Evolutionary conservation across 2,329 filamentous ascomycete species (phyloP), one percentile per base, ranked within the genome.

Genomic region (Bimuria novae-zelandiae): DNA sequence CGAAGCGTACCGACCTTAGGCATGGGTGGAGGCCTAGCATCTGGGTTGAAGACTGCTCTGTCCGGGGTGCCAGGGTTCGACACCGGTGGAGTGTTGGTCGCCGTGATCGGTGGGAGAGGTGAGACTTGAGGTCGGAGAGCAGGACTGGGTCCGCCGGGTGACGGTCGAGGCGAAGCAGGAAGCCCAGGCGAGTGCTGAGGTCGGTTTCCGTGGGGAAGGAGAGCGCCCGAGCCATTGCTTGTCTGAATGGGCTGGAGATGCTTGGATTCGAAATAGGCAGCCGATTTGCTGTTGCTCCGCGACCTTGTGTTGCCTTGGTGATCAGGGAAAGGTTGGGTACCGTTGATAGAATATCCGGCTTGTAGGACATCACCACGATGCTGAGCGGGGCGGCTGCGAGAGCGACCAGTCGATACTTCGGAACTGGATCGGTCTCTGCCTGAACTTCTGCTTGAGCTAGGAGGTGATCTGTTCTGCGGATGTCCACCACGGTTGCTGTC

Each of bases 341-440:
- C 45, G 45, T 68, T 54, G 55, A 67, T 57, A 25, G 68, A 57
- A 52, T 75, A 74, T 23, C 64, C 67, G n/a, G 79, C 76, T 54
- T 73, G 73, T 37, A 79, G 77, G 2, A 82, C 64, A 59, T 84
- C 82, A 47, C 84, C 82, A 25, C 79, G 78, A 52, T 79, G 76
- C 39, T 70, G 73, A 22, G 78, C 63, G 44, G 60, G 73, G 36
- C 80, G 79, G 63, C 82, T 85, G 56, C 79, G 79, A 7, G 82
- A 84, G 23, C 82, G 79, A 23, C 77, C 78, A 46, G 77, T 79
- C 1, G 77, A 78, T 3, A 78, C 74, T 49, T 80, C 79, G 6
- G 84, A 85, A 56, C 77, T 80, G 5, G 83, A 84, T 44, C 83
- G 79, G 55, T 82, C 79, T 45, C 82, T 75, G 23, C 69, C 73